A percentile compares a stretch with the other conserved stretches of the same genome.
Conservation (phyloP, 2,329 filamentous ascomycete genomes). For the Acrodontium crateriforme region DNA sequence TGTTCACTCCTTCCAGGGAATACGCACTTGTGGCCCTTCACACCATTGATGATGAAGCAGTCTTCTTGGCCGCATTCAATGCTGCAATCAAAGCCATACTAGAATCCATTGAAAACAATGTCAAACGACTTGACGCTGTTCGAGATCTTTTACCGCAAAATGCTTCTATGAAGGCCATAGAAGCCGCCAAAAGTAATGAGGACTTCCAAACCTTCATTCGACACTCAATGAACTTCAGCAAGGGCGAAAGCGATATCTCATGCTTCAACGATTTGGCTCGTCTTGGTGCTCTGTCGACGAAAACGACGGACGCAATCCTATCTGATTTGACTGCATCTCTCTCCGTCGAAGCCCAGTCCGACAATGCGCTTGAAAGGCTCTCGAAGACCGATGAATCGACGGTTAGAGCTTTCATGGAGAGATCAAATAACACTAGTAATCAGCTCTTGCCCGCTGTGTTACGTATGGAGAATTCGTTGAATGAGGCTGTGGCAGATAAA, state of each 20-base stretch:
- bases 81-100: too few relatives aligned
- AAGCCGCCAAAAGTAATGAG: conserved; percentile 21
- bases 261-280: conserved; percentile 11
- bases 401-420: conserved; percentile 32
- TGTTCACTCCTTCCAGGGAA: conserved; percentile 54
- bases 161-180: conserved; percentile 22
- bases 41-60: conserved; percentile 23
- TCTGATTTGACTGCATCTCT: conserved; percentile 26
- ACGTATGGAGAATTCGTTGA: conserved; percentile 38
- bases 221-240: conserved; percentile 3
- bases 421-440: conserved; percentile 31
- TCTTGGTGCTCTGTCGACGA: conserved; percentile 17
- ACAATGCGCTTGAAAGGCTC: conserved; percentile 24
- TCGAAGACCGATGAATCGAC: conserved; percentile 23
- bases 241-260: not conserved
- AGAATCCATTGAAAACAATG: conserved; percentile 7
- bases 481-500: conserved; percentile 36
- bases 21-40: conserved; percentile 54
- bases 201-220: conserved; percentile 25
- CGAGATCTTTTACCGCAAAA: conserved; percentile 19
- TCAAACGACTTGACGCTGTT: conserved; percentile 13
- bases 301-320: conserved; percentile 26
- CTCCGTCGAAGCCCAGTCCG: conserved; percentile 19
- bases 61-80: conserved; percentile 20
- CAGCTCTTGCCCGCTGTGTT: conserved; percentile 39